A percentile compares a stretch with the other conserved stretches of the same genome.
Evolutionary conservation across 73 alveolate species (phyloP).

Genomic region (Paramecium bursaria): DNA sequence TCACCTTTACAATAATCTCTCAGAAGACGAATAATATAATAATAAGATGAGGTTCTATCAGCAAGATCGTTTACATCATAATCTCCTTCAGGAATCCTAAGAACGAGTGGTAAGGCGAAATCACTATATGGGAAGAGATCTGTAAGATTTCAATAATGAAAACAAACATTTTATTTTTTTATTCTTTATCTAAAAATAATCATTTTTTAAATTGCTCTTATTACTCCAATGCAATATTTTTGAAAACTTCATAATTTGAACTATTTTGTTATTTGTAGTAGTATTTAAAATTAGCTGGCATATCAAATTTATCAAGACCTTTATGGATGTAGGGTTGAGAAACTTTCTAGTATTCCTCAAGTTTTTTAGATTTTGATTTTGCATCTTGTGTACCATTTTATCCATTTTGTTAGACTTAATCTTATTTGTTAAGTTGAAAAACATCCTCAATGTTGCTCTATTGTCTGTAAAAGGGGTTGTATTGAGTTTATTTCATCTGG

Average conservation of each 20-base stretch:
- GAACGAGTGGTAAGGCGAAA: no score
- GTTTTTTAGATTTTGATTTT: background rate
- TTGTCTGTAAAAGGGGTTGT: background rate
- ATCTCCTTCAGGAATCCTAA: no score
- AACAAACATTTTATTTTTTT: no score
- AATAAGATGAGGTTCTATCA: no score
- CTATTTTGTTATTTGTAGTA: slow-evolving; percentile 18
- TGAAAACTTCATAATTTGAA: slow-evolving; percentile 20
- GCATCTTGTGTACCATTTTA: background rate
- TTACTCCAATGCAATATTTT: background rate
- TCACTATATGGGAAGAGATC: no score
- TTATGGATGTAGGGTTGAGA: slow-evolving; percentile 5
- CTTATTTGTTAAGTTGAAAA: background rate
- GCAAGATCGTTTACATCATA: no score
- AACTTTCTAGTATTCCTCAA: slow-evolving; percentile 20
- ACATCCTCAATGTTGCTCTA: background rate
- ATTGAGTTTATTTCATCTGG: slow-evolving; percentile 18
- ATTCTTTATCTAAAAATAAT: no score
- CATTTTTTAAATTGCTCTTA: no score
- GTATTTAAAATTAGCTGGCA: slow-evolving; percentile 53
- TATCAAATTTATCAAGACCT: slow-evolving; percentile 44
- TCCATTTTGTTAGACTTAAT: background rate
- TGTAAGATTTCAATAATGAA: no score
- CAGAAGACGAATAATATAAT: no score
- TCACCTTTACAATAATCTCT: no score